Conservation (phyloP, 768 basidiomycete species). For the Filobasidium wieringae region DNA sequence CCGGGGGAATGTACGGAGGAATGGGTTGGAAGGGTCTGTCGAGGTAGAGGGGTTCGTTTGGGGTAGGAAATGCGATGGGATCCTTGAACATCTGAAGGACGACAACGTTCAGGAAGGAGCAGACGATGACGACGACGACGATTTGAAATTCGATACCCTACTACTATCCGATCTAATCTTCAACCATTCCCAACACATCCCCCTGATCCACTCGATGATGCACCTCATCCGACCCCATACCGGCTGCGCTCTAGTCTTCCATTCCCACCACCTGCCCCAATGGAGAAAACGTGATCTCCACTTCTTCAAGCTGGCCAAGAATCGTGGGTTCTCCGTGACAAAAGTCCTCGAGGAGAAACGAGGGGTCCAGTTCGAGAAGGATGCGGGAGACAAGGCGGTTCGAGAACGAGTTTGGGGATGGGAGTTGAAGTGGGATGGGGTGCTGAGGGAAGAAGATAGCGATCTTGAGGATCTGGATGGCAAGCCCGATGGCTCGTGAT, state of each 20-base stretch:
- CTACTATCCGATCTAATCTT: slow-evolving; percentile 88
- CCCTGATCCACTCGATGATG: slow-evolving; percentile 6
- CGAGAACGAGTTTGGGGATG: slow-evolving; percentile 79
- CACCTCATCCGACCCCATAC: slow-evolving; percentile 21
- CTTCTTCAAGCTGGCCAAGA: slow-evolving; percentile 59
- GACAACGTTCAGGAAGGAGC: slow-evolving; percentile 21
- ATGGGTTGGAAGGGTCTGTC: slow-evolving; percentile 39
- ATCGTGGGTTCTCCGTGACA: slow-evolving; percentile 60
- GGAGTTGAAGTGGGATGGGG: slow-evolving; percentile 43
- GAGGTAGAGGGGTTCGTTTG: slow-evolving; percentile 13
- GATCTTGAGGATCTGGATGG: not conserved
- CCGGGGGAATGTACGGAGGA: slow-evolving; percentile 52
- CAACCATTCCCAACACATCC: slow-evolving; percentile 65
- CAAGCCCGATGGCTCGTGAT: no score
- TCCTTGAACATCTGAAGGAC: slow-evolving; percentile 35
- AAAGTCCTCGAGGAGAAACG: slow-evolving; percentile 55
- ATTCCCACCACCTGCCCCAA: slow-evolving; percentile 76
- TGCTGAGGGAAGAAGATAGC: slow-evolving; percentile 10
- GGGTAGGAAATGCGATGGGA: slow-evolving; percentile 10
- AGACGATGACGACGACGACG: not conserved
- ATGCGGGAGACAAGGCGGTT: slow-evolving; percentile 63
- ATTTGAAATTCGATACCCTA: slow-evolving; percentile 55
- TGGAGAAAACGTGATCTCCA: slow-evolving; percentile 68
- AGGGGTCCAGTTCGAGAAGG: slow-evolving; percentile 80
- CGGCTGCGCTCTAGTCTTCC: slow-evolving; percentile 63